Percentiles rank a stretch among this genome's conserved stretches.
Conservation (phyloP, 2,329 filamentous ascomycete genomes). For the Rosellinia necatrix region DNA sequence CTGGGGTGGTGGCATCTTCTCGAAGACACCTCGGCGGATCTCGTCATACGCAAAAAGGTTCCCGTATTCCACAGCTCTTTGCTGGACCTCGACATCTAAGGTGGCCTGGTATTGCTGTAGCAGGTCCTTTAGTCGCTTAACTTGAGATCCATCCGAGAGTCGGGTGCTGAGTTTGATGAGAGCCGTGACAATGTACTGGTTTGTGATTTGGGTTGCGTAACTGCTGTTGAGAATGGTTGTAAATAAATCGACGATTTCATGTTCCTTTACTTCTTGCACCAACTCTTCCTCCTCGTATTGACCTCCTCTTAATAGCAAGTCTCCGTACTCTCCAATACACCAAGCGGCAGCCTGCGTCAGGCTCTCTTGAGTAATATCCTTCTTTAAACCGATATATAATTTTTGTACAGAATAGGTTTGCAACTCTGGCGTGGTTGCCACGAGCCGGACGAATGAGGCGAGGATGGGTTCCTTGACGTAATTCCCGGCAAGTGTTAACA, state of each 20-base stretch:
- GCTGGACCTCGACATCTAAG: slow-evolving; percentile 93
- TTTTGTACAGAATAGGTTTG: slow-evolving; percentile 98
- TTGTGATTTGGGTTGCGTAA: slow-evolving; percentile 87
- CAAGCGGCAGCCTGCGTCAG: slow-evolving; percentile 91
- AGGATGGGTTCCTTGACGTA: slow-evolving; percentile 98
- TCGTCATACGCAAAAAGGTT: slow-evolving; percentile 93
- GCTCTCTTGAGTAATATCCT: slow-evolving; percentile 97
- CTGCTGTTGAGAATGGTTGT: slow-evolving; percentile 90
- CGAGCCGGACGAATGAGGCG: slow-evolving; percentile 93
- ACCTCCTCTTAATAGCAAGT: slow-evolving; percentile 83
- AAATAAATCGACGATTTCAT: slow-evolving; percentile 92
- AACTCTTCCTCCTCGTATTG: slow-evolving; percentile 94
- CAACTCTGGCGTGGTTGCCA: slow-evolving; percentile 90
- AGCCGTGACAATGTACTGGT: slow-evolving; percentile 94
- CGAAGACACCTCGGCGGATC: slow-evolving; percentile 85
- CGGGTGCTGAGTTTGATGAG: slow-evolving; percentile 94
- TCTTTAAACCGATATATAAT: slow-evolving; percentile 85
- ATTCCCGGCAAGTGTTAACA: slow-evolving; percentile 90
- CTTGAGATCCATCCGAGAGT: slow-evolving; percentile 79
- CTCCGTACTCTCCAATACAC: slow-evolving; percentile 97
- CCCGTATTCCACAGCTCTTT: slow-evolving; percentile 91
- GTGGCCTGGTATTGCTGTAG: slow-evolving; percentile 80
- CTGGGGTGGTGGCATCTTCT: slow-evolving; percentile 97
- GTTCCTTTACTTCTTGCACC: slow-evolving; percentile 78
- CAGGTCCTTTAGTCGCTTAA: slow-evolving; percentile 82